Conservation (phyloP, 331 rosid genomes). For the Pyrus hybrid region DNA sequence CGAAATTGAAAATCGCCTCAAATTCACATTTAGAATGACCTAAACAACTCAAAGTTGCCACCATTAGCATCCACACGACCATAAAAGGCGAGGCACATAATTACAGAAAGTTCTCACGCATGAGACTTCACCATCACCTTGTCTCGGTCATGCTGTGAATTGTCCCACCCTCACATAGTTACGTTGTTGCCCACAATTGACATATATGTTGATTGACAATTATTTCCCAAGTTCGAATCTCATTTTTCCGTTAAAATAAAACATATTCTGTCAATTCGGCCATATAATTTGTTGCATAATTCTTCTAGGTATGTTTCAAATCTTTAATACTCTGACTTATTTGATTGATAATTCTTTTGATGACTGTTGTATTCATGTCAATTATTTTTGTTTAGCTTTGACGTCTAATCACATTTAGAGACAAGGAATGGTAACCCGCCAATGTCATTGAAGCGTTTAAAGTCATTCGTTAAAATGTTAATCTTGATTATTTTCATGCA, state of each 20-base stretch:
- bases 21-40: slow-evolving; percentile 40
- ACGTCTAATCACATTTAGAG: neutral
- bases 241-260: too few species aligned
- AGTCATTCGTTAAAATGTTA: neutral
- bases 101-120: neutral
- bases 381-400: neutral
- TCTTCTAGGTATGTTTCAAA: too few species aligned
- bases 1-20: slow-evolving; percentile 68
- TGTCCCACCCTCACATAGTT: too few species aligned
- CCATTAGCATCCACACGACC: neutral
- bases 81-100: neutral
- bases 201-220: too few species aligned
- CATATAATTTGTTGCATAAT: too few species aligned
- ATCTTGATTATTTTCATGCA: neutral
- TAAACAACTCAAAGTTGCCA: slow-evolving; percentile 9
- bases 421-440: neutral
- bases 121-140: neutral
- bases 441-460: neutral
- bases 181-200: too few species aligned
- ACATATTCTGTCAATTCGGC: too few species aligned
- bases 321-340: too few species aligned
- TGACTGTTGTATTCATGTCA: neutral
- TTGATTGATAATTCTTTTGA: too few species aligned
- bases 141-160: neutral
- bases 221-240: too few species aligned